Conservation (phyloP, 371 early-diverging fungal species). For the Mucor circinelloides region DNA sequence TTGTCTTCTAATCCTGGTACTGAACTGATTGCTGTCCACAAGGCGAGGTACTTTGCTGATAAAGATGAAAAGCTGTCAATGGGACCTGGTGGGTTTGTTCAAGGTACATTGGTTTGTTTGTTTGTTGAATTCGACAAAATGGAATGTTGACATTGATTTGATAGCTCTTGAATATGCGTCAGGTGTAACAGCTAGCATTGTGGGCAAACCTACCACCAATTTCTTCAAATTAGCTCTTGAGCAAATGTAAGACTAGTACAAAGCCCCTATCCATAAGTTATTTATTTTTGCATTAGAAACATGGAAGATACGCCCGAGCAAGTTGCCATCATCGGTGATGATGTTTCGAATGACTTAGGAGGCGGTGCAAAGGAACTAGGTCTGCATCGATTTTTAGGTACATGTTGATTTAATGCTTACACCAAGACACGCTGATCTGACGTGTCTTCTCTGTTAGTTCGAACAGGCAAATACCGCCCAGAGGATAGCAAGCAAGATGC, state of each 20-base stretch:
- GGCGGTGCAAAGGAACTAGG: conserved; percentile 75
- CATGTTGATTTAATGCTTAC: background rate
- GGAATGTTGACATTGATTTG: background rate
- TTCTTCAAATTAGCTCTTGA: conserved; percentile 78
- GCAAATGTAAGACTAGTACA: conserved; percentile 57
- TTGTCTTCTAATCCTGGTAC: conserved; percentile 36
- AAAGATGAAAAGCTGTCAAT: conserved; percentile 65
- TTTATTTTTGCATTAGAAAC: conserved; percentile 4
- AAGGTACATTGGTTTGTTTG: conserved; percentile 29
- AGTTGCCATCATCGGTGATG: conserved; percentile 87
- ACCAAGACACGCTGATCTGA: background rate
- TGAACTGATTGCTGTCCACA: conserved; percentile 78
- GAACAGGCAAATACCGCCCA: conserved; percentile 82
- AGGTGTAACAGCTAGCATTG: conserved; percentile 64
- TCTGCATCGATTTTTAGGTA: conserved; percentile 68
- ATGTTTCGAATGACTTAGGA: conserved; percentile 78
- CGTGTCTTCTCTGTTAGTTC: conserved; percentile 40
- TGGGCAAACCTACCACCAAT: conserved; percentile 80
- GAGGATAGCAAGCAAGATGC: conserved; percentile 60
- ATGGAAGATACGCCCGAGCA: conserved; percentile 39
- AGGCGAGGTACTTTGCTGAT: conserved; percentile 75
- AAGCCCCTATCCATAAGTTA: background rate
- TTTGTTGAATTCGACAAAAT: background rate
- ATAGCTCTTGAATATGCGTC: conserved; percentile 77
- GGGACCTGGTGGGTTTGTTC: conserved; percentile 89